phyloP scores from a whole-genome alignment of 768 basidiomycete genomes.

The Tylopilus subfusipes region DNA sequence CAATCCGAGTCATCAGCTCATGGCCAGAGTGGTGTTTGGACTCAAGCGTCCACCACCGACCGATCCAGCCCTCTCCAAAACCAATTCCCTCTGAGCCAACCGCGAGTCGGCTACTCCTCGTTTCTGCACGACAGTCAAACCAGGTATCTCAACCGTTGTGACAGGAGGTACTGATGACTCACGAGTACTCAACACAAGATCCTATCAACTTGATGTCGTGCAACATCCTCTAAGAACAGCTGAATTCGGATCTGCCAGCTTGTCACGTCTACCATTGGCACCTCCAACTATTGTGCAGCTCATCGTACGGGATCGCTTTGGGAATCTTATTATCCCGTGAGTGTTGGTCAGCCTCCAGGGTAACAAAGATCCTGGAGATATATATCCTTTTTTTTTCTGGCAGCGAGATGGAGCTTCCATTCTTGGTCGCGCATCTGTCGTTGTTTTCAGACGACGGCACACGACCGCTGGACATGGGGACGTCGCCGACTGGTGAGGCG shows the following conservation, averaged over 20 bases:
- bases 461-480: slow-evolving; percentile 61
- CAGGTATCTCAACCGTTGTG: slow-evolving; percentile 39
- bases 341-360: slow-evolving; percentile 35
- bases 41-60: slow-evolving; percentile 22
- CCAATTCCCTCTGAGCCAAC: slow-evolving; percentile 39
- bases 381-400: slow-evolving; percentile 18
- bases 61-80: slow-evolving; percentile 36
- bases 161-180: slow-evolving; percentile 13
- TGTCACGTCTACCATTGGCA: slow-evolving; percentile 79
- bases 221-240: slow-evolving; percentile 83
- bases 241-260: slow-evolving; percentile 69
- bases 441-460: slow-evolving; percentile 68
- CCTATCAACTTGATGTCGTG: slow-evolving; percentile 79
- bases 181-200: slow-evolving; percentile 36
- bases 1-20: slow-evolving; percentile 32
- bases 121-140: slow-evolving; percentile 52
- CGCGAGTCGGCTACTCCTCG: slow-evolving; percentile 57
- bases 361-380: slow-evolving; percentile 19
- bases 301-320: slow-evolving; percentile 66
- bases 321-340: slow-evolving; percentile 75
- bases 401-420: slow-evolving; percentile 84
- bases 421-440: slow-evolving; percentile 80
- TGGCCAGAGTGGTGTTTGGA: slow-evolving; percentile 26
- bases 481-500: slow-evolving; percentile 42
- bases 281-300: slow-evolving; percentile 83